These are phyloP conservation scores for Poteriospumella lacustris DNA, from an alignment of 108 stramenopile species.

Conservation along the genomic window DNA sequence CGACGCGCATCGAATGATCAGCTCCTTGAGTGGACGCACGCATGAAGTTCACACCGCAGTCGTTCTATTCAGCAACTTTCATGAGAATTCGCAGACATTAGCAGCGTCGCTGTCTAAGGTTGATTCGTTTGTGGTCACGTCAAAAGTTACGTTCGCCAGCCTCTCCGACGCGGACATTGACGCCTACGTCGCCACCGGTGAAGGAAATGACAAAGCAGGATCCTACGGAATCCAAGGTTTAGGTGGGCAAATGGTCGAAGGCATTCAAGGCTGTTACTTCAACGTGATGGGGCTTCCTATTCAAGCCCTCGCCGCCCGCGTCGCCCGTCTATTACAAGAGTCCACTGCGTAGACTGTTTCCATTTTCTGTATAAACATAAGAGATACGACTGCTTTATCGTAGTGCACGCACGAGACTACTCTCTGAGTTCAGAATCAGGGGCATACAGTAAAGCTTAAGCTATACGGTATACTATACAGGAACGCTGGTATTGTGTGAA, in stretches of 20 bases:
- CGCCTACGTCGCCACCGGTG: conserved; percentile 72
- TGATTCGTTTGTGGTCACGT: conserved; percentile 69
- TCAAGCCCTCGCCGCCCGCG: conserved; percentile 40
- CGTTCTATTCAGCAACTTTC: conserved; percentile 52
- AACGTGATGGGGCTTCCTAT: conserved; percentile 90
- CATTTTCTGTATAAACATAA: no score
- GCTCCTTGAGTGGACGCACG: conserved; percentile 60
- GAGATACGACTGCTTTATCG: no score
- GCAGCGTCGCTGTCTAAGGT: neutral
- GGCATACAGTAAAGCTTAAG: no score
- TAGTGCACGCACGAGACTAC: no score
- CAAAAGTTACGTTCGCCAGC: conserved; percentile 66
- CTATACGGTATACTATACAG: no score
- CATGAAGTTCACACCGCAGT: conserved; percentile 86
- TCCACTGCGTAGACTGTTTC: no score
- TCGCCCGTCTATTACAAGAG: no score
- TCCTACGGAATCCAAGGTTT: conserved; percentile 89
- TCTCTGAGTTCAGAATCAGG: no score
- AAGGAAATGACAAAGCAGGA: conserved; percentile 93
- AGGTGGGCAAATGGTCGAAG: conserved; percentile 68
- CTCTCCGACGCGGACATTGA: conserved; percentile 64
- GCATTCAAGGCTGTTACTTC: conserved; percentile 74
- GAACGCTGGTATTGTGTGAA: no score
- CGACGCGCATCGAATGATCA: conserved; percentile 70
- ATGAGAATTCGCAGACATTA: neutral